Conservation (phyloP, 306 rosid species). For the Pterocarpus macrocarpus region DNA sequence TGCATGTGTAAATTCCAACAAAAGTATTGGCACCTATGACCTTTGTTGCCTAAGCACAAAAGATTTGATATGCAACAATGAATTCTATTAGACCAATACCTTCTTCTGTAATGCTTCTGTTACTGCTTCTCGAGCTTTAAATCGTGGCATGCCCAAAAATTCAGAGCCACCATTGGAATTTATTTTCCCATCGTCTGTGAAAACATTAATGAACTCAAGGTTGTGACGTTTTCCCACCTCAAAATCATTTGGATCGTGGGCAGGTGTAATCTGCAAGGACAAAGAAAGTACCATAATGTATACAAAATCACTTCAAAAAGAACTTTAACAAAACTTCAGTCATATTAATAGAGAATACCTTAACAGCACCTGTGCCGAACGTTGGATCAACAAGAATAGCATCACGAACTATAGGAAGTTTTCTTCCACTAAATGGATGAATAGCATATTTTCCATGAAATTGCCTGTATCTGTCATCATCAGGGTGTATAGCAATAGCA, state of each 20-base stretch:
- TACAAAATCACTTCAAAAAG: slow-evolving; percentile 29
- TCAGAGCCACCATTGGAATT: slow-evolving; percentile 89
- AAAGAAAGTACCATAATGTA: slow-evolving; percentile 37
- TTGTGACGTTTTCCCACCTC: slow-evolving; percentile 91
- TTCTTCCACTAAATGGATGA: slow-evolving; percentile 92
- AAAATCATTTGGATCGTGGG: slow-evolving; percentile 98
- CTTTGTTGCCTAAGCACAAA: slow-evolving; percentile 12
- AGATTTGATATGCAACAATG: slow-evolving; percentile 28
- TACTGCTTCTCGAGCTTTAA: slow-evolving; percentile 80
- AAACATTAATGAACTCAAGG: slow-evolving; percentile 80
- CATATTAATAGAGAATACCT: slow-evolving; percentile 62
- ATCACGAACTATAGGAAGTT: slow-evolving; percentile 86
- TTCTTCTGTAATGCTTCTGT: slow-evolving; percentile 76
- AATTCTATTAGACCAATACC: slow-evolving; percentile 60
- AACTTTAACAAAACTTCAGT: slow-evolving; percentile 21
- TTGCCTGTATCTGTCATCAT: slow-evolving; percentile 70
- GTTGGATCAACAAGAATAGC: slow-evolving; percentile 88
- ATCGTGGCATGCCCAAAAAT: slow-evolving; percentile 88
- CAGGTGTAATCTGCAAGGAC: slow-evolving; percentile 89
- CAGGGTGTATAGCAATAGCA: slow-evolving; percentile 91
- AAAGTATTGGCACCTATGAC: slow-evolving; percentile 8
- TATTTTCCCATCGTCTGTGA: slow-evolving; percentile 91
- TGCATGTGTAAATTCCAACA: slow-evolving; percentile 15
- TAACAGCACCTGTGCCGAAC: slow-evolving; percentile 97
- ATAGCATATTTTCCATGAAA: slow-evolving; percentile 89